Percentiles rank a stretch among this genome's conserved stretches.
phyloP scores from a whole-genome alignment of 148 eudicot genomes.

The Nepenthes gracilis region DNA sequence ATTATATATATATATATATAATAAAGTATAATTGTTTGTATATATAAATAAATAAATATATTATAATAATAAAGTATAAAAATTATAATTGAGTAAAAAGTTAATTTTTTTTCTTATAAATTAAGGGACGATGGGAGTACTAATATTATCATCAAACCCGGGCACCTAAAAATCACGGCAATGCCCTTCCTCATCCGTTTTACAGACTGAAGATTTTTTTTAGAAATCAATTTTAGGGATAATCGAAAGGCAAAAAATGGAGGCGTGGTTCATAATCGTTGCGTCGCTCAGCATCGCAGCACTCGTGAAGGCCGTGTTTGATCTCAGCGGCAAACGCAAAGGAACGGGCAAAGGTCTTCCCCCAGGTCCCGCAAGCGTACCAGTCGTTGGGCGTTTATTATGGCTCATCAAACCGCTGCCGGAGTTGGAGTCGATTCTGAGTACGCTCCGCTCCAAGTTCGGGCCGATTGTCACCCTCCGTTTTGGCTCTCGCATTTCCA shows the following conservation, averaged over 20 bases:
- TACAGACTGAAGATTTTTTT: no score
- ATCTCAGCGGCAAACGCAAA: background rate
- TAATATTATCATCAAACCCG: no score
- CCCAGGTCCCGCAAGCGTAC: conserved; percentile 31
- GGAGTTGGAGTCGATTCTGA: conserved; percentile 31
- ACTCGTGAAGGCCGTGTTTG: background rate
- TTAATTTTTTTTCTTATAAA: no score
- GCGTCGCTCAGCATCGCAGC: background rate
- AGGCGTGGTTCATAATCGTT: background rate
- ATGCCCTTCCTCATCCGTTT: no score
- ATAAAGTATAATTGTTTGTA: no score
- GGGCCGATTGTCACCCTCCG: conserved; percentile 48
- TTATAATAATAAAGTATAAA: no score
- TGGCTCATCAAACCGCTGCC: conserved; percentile 28
- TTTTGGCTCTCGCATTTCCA: conserved; percentile 14
- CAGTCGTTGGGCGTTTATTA: conserved; percentile 14
- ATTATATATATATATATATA: no score
- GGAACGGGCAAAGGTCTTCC: conserved; percentile 17
- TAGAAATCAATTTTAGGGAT: no score
- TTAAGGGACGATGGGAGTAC: no score
- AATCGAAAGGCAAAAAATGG: background rate
- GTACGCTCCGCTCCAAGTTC: conserved; percentile 14
- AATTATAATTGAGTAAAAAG: no score
- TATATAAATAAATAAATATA: no score
- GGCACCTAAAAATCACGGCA: no score